Conservation (phyloP, 1,284 basidiomycete species). For the Rhodotorula sp. region DNA sequence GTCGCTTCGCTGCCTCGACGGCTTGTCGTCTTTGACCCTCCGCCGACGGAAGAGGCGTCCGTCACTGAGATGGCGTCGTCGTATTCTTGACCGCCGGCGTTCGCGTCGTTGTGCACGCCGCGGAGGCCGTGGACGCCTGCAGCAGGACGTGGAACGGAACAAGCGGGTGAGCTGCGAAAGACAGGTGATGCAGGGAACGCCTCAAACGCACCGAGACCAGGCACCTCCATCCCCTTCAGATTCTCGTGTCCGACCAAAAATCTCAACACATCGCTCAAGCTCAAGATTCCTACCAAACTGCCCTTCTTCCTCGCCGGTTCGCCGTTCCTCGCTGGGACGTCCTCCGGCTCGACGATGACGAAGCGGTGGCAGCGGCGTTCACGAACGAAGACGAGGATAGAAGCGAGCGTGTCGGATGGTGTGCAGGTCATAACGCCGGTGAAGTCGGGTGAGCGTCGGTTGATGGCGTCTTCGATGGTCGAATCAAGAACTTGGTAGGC, state of each 20-base stretch:
- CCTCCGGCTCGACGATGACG: conserved; percentile 39
- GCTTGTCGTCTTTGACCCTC: conserved; percentile 17
- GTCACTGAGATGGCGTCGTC: conserved; percentile 8
- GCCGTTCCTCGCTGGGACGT: conserved; percentile 45
- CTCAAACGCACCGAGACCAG: conserved; percentile 29
- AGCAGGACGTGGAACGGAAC: not conserved
- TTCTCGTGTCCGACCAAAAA: conserved; percentile 65
- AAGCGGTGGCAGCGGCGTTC: conserved; percentile 84
- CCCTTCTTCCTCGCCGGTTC: conserved; percentile 65
- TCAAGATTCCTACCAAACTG: conserved; percentile 80
- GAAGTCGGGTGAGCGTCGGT: conserved; percentile 87
- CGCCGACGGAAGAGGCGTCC: conserved; percentile 19
- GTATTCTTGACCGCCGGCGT: not conserved
- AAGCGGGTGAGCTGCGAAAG: not conserved
- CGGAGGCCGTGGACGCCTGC: conserved; percentile 36
- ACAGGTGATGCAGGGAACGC: not conserved
- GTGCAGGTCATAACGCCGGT: conserved; percentile 95
- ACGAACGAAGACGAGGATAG: conserved; percentile 86
- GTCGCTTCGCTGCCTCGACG: conserved; percentile 28
- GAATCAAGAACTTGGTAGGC: conserved; percentile 92
- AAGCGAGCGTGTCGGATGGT: conserved; percentile 87
- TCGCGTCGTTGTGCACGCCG: conserved; percentile 10
- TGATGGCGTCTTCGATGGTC: conserved; percentile 90
- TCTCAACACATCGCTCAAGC: conserved; percentile 82
- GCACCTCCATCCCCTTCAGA: conserved; percentile 40